Conservation (phyloP, 2,329 filamentous ascomycete genomes). For the Diaporthe helianthi region DNA sequence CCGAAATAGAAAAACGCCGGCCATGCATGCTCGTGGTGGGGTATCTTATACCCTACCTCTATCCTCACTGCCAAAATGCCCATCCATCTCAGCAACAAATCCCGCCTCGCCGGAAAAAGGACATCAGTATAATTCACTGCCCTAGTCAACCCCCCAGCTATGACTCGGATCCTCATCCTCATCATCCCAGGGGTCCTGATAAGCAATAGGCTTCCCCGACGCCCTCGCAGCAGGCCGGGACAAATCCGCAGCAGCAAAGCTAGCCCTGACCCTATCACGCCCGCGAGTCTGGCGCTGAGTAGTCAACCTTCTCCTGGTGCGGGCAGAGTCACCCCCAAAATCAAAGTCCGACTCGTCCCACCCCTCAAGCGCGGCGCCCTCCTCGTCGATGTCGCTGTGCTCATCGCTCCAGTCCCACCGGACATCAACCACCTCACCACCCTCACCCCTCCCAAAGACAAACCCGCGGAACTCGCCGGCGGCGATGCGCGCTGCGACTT, state of each 20-base stretch:
- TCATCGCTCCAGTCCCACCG: constrained; percentile 64
- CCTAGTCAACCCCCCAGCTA: constrained; percentile 46
- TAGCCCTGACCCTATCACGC: constrained; percentile 22
- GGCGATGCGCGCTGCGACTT: constrained; percentile 79
- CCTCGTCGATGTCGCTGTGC: constrained; percentile 54
- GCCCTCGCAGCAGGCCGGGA: constrained; percentile 30
- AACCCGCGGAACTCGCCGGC: constrained; percentile 68
- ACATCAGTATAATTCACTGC: neutral
- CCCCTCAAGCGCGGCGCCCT: constrained; percentile 48
- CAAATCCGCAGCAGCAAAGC: constrained; percentile 33
- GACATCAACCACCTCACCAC: constrained; percentile 61
- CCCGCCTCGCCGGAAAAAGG: neutral
- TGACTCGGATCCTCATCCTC: constrained; percentile 39
- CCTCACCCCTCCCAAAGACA: constrained; percentile 60
- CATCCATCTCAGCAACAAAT: neutral
- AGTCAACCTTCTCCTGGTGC: constrained; percentile 13
- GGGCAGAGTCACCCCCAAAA: constrained; percentile 29
- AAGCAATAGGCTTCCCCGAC: constrained; percentile 20
- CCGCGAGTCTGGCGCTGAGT: neutral
- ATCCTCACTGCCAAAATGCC: too few relatives aligned
- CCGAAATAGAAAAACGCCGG: neutral
- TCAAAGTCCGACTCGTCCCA: constrained; percentile 63
- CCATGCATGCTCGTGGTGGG: constrained; percentile 11
- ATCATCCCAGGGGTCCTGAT: constrained; percentile 36
- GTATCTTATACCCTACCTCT: neutral